Percentiles rank a stretch among this genome's conserved stretches.
These are phyloP conservation scores for Sclerospora graminicola DNA, from an alignment of 352 stramenopile genomes.

Conservation along the genomic window DNA sequence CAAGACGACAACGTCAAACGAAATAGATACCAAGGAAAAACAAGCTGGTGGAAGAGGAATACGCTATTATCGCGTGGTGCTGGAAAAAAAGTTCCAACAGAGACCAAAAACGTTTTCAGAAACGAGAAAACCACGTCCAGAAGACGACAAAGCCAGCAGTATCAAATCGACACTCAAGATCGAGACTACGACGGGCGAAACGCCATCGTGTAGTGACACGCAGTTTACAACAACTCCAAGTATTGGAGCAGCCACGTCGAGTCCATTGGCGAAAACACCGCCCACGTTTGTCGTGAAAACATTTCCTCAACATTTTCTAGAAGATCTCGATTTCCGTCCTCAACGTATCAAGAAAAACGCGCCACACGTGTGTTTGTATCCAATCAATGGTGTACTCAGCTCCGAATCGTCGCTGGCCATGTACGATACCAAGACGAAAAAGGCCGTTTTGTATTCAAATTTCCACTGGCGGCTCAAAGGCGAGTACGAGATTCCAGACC, in stretches of 20 bases:
- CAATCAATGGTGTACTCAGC: constrained; percentile 63
- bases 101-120: constrained; percentile 9
- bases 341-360: constrained; percentile 77
- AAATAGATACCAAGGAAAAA: constrained; percentile 20
- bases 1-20: constrained; percentile 38
- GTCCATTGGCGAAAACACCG: constrained; percentile 11
- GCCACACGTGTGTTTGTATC: constrained; percentile 47
- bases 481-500: constrained; percentile 51
- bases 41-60: constrained; percentile 13
- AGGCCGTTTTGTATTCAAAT: constrained; percentile 61
- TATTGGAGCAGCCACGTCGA: constrained; percentile 9
- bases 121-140: constrained; percentile 10
- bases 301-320: constrained; percentile 78
- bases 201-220: constrained; percentile 20
- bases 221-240: constrained; percentile 21
- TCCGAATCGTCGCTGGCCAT: constrained; percentile 65
- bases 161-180: constrained; percentile 14
- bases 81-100: constrained; percentile 66
- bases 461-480: constrained; percentile 69
- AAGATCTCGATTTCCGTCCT: constrained; percentile 77
- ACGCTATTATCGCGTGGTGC: constrained; percentile 72
- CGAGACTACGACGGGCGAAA: constrained; percentile 8
- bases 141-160: not conserved
- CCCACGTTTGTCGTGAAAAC: constrained; percentile 63
- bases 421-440: constrained; percentile 44